Conservation (phyloP, 2,329 filamentous ascomycete genomes). For the Helminthosporium solani region DNA sequence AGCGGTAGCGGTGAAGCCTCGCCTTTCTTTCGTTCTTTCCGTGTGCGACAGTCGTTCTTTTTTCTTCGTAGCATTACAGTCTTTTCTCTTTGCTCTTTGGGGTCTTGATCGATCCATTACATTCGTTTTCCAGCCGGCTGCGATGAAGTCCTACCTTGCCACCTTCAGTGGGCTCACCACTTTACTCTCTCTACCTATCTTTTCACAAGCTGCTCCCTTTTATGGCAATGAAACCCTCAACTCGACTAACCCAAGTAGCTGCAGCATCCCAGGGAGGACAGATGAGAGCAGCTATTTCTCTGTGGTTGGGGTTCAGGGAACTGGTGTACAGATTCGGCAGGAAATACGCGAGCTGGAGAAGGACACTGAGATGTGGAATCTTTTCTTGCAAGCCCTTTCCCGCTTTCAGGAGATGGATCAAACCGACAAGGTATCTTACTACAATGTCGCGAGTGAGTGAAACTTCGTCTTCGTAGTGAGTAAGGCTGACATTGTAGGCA, state of each 20-base stretch:
- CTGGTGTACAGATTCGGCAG: conserved; percentile 28
- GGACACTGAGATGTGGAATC: conserved; percentile 32
- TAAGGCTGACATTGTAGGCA: conserved; percentile 14
- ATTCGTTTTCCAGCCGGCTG: conserved; percentile 29
- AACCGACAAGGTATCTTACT: conserved; percentile 33
- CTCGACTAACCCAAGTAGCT: conserved; percentile 10
- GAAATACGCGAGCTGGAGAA: conserved; percentile 35
- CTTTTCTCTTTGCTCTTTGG: conserved; percentile 19
- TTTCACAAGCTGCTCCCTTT: conserved; percentile 17
- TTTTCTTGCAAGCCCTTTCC: conserved; percentile 34
- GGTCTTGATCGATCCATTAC: conserved; percentile 26
- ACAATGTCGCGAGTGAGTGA: conserved; percentile 29
- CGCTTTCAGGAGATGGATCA: conserved; percentile 37
- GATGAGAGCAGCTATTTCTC: conserved; percentile 30
- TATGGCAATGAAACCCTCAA: conserved; percentile 13
- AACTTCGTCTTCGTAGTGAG: neutral
- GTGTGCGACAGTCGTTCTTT: conserved; percentile 26
- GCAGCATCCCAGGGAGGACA: conserved; percentile 15
- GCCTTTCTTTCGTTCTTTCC: conserved; percentile 20
- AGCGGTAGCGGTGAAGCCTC: conserved; percentile 8
- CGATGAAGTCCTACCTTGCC: conserved; percentile 31
- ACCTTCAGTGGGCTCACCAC: conserved; percentile 17
- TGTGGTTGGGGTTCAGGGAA: conserved; percentile 35
- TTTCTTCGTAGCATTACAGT: conserved; percentile 11
- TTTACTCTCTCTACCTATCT: conserved; percentile 20